Evolutionary conservation across 1,139 yeast species (phyloP).

Genomic region (Kluyveromyces sp.): DNA sequence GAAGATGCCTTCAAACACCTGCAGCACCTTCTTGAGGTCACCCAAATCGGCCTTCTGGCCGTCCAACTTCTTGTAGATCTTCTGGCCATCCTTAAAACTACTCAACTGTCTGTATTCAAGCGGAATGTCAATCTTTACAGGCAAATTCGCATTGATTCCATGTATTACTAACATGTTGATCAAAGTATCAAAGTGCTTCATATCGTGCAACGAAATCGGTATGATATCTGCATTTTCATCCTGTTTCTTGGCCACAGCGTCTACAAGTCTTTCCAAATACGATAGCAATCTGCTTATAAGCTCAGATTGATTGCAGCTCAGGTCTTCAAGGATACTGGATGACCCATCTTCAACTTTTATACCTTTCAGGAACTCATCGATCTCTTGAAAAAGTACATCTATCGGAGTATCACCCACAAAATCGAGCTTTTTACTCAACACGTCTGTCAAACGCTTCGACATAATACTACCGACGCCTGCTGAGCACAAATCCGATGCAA

Average conservation of each 20-base stretch:
- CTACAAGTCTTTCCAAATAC: slow-evolving; percentile 14
- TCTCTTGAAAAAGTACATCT: slow-evolving; percentile 31
- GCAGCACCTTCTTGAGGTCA: slow-evolving; percentile 14
- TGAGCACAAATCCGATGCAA: too few species aligned
- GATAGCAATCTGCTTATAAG: slow-evolving; percentile 26
- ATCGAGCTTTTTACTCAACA: slow-evolving; percentile 24
- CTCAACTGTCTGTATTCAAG: slow-evolving; percentile 51
- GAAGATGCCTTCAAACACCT: slow-evolving; percentile 13
- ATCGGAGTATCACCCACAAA: slow-evolving; percentile 33
- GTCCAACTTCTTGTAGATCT: slow-evolving; percentile 15
- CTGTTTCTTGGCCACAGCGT: slow-evolving; percentile 10
- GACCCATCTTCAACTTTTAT: slow-evolving; percentile 5
- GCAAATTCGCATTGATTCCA: slow-evolving; percentile 63
- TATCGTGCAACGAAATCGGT: slow-evolving; percentile 75
- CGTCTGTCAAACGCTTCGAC: slow-evolving; percentile 8
- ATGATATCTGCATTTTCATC: slow-evolving; percentile 40
- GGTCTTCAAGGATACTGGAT: slow-evolving; percentile 12
- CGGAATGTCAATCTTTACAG: slow-evolving; percentile 56
- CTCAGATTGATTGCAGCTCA: slow-evolving; percentile 15
- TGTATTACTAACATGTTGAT: slow-evolving; percentile 58
- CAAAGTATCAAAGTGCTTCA: slow-evolving; percentile 62
- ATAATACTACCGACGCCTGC: too few species aligned
- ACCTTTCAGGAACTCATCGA: slow-evolving; percentile 17
- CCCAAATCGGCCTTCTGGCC: slow-evolving; percentile 8
- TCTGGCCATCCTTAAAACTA: slow-evolving; percentile 34